Conservation (phyloP, 73 alveolate species). For the Symbiodinium pilosum region DNA sequence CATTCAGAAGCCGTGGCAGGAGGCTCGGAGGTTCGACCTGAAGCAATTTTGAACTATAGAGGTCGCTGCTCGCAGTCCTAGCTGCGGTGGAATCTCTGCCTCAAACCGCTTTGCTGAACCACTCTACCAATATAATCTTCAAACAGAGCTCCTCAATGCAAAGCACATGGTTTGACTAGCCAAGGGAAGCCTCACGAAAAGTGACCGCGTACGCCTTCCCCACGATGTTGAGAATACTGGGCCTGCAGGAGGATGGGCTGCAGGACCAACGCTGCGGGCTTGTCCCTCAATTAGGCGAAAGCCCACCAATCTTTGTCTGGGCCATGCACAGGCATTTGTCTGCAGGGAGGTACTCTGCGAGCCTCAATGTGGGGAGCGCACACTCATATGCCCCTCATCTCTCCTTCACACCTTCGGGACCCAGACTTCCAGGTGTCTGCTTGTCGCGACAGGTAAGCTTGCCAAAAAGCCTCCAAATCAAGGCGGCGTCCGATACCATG, state of each 20-base stretch:
- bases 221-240: conserved; percentile 46
- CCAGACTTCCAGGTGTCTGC: conserved; percentile 53
- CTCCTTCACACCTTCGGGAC: neutral
- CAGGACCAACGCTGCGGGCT: neutral
- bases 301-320: too few species aligned
- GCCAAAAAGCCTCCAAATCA: conserved; percentile 89
- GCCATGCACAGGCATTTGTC: neutral
- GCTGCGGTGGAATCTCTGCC: too few species aligned
- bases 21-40: neutral
- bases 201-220: conserved; percentile 86
- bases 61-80: too few species aligned
- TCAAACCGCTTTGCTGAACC: too few species aligned
- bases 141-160: neutral
- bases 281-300: too few species aligned
- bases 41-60: too few species aligned
- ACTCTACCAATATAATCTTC: too few species aligned
- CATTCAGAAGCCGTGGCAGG: conserved; percentile 14
- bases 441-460: conserved; percentile 12
- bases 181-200: conserved; percentile 21
- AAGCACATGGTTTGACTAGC: neutral
- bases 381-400: neutral
- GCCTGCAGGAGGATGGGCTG: neutral
- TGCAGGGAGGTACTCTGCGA: conserved; percentile 42
- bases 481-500: too few species aligned
- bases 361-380: neutral